These are phyloP conservation scores for Phlyctochytrium arcticum DNA, from an alignment of 192 early-diverging fungal species.

Conservation along the genomic window DNA sequence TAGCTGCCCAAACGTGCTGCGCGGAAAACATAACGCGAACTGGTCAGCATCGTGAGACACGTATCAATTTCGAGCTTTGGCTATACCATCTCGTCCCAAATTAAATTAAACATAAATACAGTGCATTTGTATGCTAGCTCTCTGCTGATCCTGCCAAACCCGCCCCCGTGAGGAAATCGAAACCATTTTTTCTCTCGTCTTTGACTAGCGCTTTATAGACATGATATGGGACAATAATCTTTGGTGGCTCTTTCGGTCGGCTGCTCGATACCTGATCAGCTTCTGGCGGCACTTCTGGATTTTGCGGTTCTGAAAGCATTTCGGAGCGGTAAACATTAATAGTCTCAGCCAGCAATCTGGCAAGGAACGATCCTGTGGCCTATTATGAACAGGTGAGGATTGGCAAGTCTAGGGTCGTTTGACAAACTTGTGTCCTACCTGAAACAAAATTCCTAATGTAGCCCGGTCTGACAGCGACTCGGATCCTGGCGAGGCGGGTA, in stretches of 20 bases:
- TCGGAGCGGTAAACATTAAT: conserved; percentile 1
- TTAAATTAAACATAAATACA: too few species aligned
- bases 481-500: neutral
- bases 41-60: too few species aligned
- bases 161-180: conserved; percentile 21
- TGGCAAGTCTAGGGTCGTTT: neutral
- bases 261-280: neutral
- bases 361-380: conserved; percentile 4
- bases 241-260: neutral
- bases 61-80: too few species aligned
- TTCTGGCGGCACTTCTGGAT: neutral
- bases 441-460: conserved; percentile 4
- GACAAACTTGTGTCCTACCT: neutral
- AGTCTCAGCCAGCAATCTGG: neutral
- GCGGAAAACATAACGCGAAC: too few species aligned
- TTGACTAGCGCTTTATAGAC: conserved; percentile 3
- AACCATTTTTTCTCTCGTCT: neutral
- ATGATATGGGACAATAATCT: conserved; percentile 17
- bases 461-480: neutral
- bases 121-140: too few species aligned
- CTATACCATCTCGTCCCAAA: too few species aligned
- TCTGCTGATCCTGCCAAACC: too few species aligned
- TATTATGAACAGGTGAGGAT: neutral
- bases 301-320: neutral
- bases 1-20: too few species aligned